Evolutionary conservation across 208 protist species (phyloP).

Genomic region (Leishmania martiniquensis): DNA sequence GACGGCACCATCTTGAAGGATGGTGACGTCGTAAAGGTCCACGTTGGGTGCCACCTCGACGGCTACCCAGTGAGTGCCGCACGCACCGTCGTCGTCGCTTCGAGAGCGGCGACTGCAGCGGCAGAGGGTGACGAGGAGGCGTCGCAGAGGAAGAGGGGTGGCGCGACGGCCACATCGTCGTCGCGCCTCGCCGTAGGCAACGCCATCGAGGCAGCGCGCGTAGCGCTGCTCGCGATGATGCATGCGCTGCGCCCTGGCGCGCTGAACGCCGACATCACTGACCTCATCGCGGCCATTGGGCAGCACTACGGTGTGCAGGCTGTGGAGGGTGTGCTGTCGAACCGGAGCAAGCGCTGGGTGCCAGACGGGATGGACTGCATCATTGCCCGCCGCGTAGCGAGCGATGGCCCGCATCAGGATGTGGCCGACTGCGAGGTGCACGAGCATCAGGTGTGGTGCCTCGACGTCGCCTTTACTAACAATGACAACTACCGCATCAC

Average conservation of each 20-base stretch:
- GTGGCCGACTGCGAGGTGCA: slow-evolving; percentile 86
- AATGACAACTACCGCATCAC: slow-evolving; percentile 44
- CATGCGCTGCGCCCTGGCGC: slow-evolving; percentile 74
- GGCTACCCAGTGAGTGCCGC: slow-evolving; percentile 96
- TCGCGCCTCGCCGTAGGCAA: slow-evolving; percentile 65
- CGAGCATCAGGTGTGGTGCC: slow-evolving; percentile 83
- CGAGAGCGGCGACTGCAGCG: slow-evolving; percentile 4
- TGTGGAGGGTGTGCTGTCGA: slow-evolving; percentile 97
- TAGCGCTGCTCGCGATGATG: slow-evolving; percentile 90
- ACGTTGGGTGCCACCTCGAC: slow-evolving; percentile 98
- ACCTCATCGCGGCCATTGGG: slow-evolving; percentile 93
- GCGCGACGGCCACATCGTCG: slow-evolving; percentile 6
- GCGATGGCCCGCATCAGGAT: slow-evolving; percentile 87
- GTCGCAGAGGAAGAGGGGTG: neutral
- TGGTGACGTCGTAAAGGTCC: slow-evolving; percentile 98
- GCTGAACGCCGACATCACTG: slow-evolving; percentile 93
- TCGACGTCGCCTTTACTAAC: slow-evolving; percentile 92
- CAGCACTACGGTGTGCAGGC: slow-evolving; percentile 90
- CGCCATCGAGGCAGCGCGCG: slow-evolving; percentile 94
- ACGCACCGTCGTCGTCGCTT: slow-evolving; percentile 91
- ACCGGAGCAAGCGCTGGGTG: slow-evolving; percentile 97
- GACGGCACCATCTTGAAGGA: slow-evolving; percentile 74
- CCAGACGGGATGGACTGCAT: slow-evolving; percentile 97
- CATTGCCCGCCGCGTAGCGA: slow-evolving; percentile 83
- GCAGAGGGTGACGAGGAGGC: slow-evolving; percentile 11